Percentiles rank a stretch among this genome's conserved stretches.
Conservation (phyloP, 306 rosid genomes). For the Boehmeria nivea region DNA sequence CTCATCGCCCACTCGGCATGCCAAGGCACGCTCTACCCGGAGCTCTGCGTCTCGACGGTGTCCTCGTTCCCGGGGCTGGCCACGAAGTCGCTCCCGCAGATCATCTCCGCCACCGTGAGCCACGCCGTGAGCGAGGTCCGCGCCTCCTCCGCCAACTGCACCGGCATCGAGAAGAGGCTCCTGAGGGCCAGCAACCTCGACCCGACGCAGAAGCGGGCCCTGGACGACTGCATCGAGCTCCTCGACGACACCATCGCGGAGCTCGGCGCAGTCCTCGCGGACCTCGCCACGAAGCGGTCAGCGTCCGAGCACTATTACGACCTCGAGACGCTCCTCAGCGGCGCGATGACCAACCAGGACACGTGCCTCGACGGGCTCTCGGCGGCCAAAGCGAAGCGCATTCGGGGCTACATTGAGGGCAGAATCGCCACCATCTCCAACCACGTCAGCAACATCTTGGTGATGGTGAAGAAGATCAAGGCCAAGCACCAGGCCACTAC, state of each 20-base stretch:
- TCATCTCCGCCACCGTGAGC: conserved; percentile 39
- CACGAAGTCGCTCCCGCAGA: conserved; percentile 47
- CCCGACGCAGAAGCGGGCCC: conserved; percentile 33
- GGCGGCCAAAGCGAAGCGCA: conserved; percentile 13
- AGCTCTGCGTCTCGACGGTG: conserved; percentile 66
- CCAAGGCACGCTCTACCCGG: conserved; percentile 60
- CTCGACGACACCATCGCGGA: conserved; percentile 43
- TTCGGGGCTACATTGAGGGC: conserved; percentile 31
- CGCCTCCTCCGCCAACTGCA: conserved; percentile 48
- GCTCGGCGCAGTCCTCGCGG: conserved; percentile 36
- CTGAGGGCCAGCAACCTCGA: background rate
- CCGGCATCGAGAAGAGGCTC: conserved; percentile 33
- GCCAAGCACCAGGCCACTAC: background rate
- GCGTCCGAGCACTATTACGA: conserved; percentile 24
- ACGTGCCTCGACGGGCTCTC: conserved; percentile 86
- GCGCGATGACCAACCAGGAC: conserved; percentile 76
- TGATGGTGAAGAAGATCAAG: conserved; percentile 63
- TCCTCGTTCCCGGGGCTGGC: conserved; percentile 49
- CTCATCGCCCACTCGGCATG: conserved; percentile 48
- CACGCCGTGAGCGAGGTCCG: conserved; percentile 39
- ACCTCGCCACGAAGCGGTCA: conserved; percentile 30
- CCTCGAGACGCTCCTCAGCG: conserved; percentile 57
- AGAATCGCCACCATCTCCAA: conserved; percentile 28
- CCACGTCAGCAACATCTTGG: conserved; percentile 67
- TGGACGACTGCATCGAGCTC: conserved; percentile 65